Conservation (phyloP, 1,284 basidiomycete genomes). For the Pholiota adiposa region DNA sequence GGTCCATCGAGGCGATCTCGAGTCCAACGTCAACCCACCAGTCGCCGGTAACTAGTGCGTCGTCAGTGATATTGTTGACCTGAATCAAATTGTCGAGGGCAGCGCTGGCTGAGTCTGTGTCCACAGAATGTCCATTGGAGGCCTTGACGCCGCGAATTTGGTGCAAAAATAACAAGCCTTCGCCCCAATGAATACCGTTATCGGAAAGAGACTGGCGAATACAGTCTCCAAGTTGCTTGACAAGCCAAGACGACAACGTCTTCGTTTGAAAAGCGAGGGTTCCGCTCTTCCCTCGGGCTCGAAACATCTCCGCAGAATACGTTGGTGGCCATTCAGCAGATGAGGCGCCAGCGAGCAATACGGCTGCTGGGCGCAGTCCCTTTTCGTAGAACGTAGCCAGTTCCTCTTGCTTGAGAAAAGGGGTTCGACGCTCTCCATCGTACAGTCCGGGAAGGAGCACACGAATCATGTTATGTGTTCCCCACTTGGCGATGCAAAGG, state of each 20-base stretch:
- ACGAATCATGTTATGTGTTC: slow-evolving; percentile 20
- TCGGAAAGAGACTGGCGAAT: slow-evolving; percentile 21
- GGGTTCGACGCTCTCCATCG: not conserved
- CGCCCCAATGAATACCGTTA: slow-evolving; percentile 21
- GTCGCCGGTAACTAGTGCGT: slow-evolving; percentile 1
- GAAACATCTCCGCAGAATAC: slow-evolving; percentile 24
- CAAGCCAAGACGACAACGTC: slow-evolving; percentile 10
- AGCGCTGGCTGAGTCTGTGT: not conserved
- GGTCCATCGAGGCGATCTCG: slow-evolving; percentile 17
- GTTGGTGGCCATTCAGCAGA: slow-evolving; percentile 27
- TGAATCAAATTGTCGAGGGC: slow-evolving; percentile 17
- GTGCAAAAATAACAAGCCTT: slow-evolving; percentile 27
- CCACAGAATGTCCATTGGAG: slow-evolving; percentile 23
- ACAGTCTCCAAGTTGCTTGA: slow-evolving; percentile 13
- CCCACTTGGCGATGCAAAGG: slow-evolving; percentile 28
- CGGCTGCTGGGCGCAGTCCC: slow-evolving; percentile 27
- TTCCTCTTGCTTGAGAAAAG: slow-evolving; percentile 18
- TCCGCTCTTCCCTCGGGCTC: slow-evolving; percentile 19
- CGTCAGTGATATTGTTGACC: slow-evolving; percentile 3
- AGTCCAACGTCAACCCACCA: slow-evolving; percentile 27
- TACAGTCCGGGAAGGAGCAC: slow-evolving; percentile 28
- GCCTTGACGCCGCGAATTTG: slow-evolving; percentile 31
- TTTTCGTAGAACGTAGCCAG: slow-evolving; percentile 25
- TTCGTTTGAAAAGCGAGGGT: slow-evolving; percentile 22
- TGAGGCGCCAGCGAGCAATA: not conserved